Percentiles rank a stretch among this genome's conserved stretches.
phyloP scores from a whole-genome alignment of 2,329 filamentous ascomycete genomes.

The Laburnicola sp. region DNA sequence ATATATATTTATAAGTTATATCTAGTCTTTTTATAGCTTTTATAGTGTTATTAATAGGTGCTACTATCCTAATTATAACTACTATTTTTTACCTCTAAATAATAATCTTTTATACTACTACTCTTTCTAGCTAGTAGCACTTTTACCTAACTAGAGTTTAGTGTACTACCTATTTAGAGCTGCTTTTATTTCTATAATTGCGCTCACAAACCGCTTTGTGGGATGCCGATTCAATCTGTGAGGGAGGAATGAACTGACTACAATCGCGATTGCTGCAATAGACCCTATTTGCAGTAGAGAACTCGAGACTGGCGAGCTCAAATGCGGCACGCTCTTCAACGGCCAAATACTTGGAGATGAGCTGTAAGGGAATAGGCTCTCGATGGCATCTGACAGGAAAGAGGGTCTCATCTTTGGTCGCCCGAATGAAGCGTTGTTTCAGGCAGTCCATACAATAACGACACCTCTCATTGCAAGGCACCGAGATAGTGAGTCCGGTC shows the following conservation, averaged over 20 bases:
- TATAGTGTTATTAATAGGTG: too few species aligned
- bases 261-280: constrained; percentile 25
- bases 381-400: constrained; percentile 20
- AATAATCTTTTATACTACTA: too few species aligned
- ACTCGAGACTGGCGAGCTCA: constrained; percentile 13
- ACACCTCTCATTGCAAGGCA: constrained; percentile 16
- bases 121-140: too few species aligned
- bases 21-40: too few species aligned
- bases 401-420: constrained; percentile 18
- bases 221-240: constrained; percentile 8
- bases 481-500: constrained; percentile 2
- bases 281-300: constrained; percentile 6
- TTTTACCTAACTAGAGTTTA: too few species aligned
- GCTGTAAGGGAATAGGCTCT: constrained; percentile 17
- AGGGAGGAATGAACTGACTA: constrained; percentile 16
- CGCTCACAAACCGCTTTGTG: constrained; percentile 13
- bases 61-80: too few species aligned
- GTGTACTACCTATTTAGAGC: too few species aligned
- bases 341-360: constrained; percentile 56
- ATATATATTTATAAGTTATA: too few species aligned
- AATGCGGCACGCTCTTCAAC: constrained; percentile 13
- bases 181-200: constrained; percentile 17
- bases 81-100: too few species aligned
- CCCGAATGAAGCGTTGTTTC: constrained; percentile 20
- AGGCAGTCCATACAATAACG: constrained; percentile 27